Evolutionary conservation across 129 eudicot genomes (phyloP), one percentile per base, ranked within the genome.

Genomic region (Tagetes erecta): DNA sequence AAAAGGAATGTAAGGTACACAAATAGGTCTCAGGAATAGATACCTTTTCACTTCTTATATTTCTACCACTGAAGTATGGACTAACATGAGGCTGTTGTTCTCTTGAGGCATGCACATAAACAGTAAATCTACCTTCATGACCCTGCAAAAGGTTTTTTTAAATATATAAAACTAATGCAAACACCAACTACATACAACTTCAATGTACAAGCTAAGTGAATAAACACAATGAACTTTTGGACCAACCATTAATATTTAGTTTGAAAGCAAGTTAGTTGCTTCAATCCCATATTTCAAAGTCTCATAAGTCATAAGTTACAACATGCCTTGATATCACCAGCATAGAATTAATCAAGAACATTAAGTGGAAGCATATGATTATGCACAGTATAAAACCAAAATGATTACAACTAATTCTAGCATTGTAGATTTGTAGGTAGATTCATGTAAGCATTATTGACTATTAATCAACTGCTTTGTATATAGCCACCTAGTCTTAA

Each of bases 21-120:
- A 50, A 41, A 62, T 31, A 50, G 45, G 38, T 63, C 5, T 31
- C 39, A 46, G 67, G 59, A 65, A 33, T 20, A 75, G 50, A 56
- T 76, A 87, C 92, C 87, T 84, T 84, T 20, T 82, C 92, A 67
- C 92, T 87, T 65, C 83, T 85, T 64, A 87, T 87, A 72, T 87
- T 73, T 51, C 92, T 80, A 65, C 86, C 80, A 35, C 58, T 44
- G 69, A 87, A 87, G 51, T 82, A 55, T 11, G 72, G 86, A 67
- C 92, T 87, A 44, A 63, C 75, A 74, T 79, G 83, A 37, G 31
- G 34, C 5, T 82, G 71, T 71, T 82, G 83, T 70, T 82, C 82
- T 50, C 81, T 83, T 52, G 92, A 87, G 12, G 92, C 92, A 74
- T 87, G 92, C 73, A 87, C 92, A 78, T 87, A 84, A 70, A 87